Conservation (phyloP, 495 filamentous ascomycete genomes). For the Trichoderma gamsii region DNA sequence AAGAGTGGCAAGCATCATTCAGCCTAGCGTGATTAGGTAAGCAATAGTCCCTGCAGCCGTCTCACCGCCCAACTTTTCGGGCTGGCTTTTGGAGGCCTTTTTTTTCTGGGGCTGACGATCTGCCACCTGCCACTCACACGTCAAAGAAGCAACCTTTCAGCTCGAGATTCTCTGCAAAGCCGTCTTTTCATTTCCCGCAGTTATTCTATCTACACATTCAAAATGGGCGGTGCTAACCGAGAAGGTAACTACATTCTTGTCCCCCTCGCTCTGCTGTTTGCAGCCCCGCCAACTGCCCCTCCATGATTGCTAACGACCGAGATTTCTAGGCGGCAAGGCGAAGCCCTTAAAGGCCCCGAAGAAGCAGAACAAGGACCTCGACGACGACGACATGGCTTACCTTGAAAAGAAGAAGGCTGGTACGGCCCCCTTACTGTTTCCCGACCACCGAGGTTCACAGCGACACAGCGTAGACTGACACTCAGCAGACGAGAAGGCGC, state of each 20-base stretch:
- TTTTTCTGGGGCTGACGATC: constrained; percentile 12
- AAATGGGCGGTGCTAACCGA: constrained; percentile 34
- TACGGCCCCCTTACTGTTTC: constrained; percentile 32
- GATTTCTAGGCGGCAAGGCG: constrained; percentile 64
- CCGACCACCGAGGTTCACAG: background rate
- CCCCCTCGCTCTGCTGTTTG: constrained; percentile 15
- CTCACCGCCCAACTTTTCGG: background rate
- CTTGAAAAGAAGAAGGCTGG: constrained; percentile 68
- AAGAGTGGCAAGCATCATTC: background rate
- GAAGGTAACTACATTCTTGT: constrained; percentile 23
- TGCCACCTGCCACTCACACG: background rate
- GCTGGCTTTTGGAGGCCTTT: constrained; percentile 16
- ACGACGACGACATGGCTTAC: constrained; percentile 71
- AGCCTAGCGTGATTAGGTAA: background rate
- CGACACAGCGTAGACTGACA: constrained; percentile 16
- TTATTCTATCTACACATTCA: constrained; percentile 1
- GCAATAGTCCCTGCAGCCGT: background rate
- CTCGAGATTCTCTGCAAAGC: background rate
- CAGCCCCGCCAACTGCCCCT: constrained; percentile 1
- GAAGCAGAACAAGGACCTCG: constrained; percentile 67
- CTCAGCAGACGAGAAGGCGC: constrained; percentile 64
- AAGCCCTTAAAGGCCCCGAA: constrained; percentile 79
- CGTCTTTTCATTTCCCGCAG: background rate
- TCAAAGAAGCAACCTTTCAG: background rate
- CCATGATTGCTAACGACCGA: background rate